phyloP scores from a whole-genome alignment of 352 stramenopile genomes.

The Pythium biforme region DNA sequence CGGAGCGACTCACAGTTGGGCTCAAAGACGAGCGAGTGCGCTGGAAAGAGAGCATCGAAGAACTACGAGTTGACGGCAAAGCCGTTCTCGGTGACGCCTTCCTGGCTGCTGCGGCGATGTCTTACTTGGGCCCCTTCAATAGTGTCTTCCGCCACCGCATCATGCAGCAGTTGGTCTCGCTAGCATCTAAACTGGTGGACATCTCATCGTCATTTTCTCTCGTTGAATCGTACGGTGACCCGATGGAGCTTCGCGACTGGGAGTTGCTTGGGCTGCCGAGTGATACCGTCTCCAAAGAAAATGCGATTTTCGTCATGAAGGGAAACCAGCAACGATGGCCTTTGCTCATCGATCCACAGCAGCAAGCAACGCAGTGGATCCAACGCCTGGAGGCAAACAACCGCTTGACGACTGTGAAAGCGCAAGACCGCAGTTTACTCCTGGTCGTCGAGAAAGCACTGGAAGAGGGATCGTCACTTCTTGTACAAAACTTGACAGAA shows the following conservation, averaged over 20 bases:
- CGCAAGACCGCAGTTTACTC: constrained; percentile 41
- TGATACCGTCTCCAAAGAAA: constrained; percentile 88
- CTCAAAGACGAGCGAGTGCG: constrained; percentile 69
- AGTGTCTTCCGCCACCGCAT: constrained; percentile 37
- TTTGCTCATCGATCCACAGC: constrained; percentile 93
- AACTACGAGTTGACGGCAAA: constrained; percentile 43
- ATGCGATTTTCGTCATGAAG: constrained; percentile 87
- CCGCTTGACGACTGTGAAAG: constrained; percentile 74
- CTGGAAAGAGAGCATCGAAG: constrained; percentile 66
- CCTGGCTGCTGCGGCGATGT: constrained; percentile 54
- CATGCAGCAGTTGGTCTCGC: constrained; percentile 35
- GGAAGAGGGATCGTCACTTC: constrained; percentile 36
- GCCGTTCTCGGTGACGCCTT: constrained; percentile 61
- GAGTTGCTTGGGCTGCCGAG: constrained; percentile 86
- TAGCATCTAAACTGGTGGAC: constrained; percentile 24
- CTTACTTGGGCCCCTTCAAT: constrained; percentile 72
- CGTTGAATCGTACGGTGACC: constrained; percentile 69
- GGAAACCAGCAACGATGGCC: constrained; percentile 85
- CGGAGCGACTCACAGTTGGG: constrained; percentile 60
- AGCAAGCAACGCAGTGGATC: constrained; percentile 92
- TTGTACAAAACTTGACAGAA: constrained; percentile 63
- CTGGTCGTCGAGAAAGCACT: constrained; percentile 43
- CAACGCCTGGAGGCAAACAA: constrained; percentile 76
- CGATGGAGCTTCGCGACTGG: constrained; percentile 85
- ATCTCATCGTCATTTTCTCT: constrained; percentile 57